Conservation (phyloP, 2,329 filamentous ascomycete genomes). For the Rhynchosporium graminicola region DNA sequence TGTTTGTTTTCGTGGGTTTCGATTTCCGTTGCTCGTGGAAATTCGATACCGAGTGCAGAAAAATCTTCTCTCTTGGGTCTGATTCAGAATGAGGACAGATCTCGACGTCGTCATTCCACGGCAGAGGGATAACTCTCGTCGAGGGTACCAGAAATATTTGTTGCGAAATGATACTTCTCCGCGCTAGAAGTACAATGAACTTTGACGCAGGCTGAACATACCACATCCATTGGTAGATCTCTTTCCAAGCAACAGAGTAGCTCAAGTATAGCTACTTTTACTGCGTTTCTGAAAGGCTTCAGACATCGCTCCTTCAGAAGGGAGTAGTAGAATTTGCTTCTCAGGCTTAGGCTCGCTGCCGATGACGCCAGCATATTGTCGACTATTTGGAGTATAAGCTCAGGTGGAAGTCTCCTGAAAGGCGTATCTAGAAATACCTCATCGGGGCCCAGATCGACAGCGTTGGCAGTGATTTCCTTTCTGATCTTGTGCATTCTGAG, state of each 20-base stretch:
- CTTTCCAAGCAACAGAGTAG: constrained; percentile 23
- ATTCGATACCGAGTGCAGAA: constrained; percentile 12
- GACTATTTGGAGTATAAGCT: constrained; percentile 20
- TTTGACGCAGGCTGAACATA: constrained; percentile 23
- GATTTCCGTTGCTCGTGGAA: constrained; percentile 15
- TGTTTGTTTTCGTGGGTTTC: constrained; percentile 18
- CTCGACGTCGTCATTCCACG: constrained; percentile 13
- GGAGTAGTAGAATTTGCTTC: constrained; percentile 13
- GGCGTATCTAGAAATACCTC: background rate
- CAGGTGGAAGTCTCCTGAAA: constrained; percentile 22
- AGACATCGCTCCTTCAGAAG: constrained; percentile 16
- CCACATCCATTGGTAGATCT: constrained; percentile 20
- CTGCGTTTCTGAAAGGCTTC: constrained; percentile 19
- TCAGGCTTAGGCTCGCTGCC: constrained; percentile 16
- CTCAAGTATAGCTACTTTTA: background rate
- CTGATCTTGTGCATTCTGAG: too few relatives aligned
- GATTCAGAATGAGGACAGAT: constrained; percentile 20
- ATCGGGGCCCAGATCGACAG: too few relatives aligned
- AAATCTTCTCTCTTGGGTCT: background rate
- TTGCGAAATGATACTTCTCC: constrained; percentile 14
- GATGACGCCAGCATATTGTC: constrained; percentile 20
- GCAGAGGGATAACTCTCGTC: constrained; percentile 14
- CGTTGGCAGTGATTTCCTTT: too few relatives aligned
- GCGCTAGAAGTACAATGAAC: constrained; percentile 19
- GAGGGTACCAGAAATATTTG: constrained; percentile 22